Conservation (phyloP, 306 rosid genomes). For the Begonia masoniana region DNA sequence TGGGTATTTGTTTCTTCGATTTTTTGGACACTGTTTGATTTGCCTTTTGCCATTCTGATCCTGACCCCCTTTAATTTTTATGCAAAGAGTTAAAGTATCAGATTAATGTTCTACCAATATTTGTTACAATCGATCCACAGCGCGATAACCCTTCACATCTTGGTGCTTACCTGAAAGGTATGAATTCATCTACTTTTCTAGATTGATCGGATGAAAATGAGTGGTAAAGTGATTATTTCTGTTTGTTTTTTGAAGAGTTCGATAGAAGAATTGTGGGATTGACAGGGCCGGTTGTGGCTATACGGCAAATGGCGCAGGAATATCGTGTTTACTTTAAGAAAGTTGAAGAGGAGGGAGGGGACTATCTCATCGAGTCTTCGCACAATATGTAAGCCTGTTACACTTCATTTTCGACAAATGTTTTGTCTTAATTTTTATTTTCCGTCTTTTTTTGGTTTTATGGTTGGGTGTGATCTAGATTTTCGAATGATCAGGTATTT, state of each 20-base stretch:
- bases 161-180: constrained; percentile 72
- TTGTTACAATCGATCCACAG: constrained; percentile 85
- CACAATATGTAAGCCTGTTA: constrained; percentile 59
- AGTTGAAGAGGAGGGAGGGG: constrained; percentile 77
- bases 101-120: constrained; percentile 52
- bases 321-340: constrained; percentile 62
- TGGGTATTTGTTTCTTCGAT: constrained; percentile 32
- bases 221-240: constrained; percentile 4
- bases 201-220: background rate
- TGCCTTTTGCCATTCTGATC: background rate
- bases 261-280: constrained; percentile 65
- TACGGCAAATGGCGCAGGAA: constrained; percentile 88
- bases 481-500: constrained; percentile 49
- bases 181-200: constrained; percentile 12
- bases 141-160: constrained; percentile 80
- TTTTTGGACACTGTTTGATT: background rate
- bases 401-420: background rate
- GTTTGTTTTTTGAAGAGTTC: constrained; percentile 44
- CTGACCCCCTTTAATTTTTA: constrained; percentile 12
- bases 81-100: constrained; percentile 43
- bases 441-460: background rate
- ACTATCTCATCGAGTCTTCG: constrained; percentile 81
- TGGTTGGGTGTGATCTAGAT: background rate
- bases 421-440: too few relatives aligned
- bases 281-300: constrained; percentile 62